Percentiles rank a stretch among this genome's conserved stretches.
Conservation (phyloP, 305 asterid genomes). For the Striga hermonthica region DNA sequence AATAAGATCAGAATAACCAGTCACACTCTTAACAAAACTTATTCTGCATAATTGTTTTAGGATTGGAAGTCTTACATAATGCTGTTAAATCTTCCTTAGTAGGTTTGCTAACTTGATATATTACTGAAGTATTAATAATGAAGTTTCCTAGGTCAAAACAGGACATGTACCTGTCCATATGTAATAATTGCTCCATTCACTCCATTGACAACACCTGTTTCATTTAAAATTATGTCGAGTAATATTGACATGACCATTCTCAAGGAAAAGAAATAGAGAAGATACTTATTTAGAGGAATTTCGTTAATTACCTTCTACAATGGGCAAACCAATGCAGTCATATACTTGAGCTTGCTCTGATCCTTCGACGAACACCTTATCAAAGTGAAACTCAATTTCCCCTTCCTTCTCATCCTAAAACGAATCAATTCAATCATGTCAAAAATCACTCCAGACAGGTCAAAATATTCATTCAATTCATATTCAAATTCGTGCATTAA, state of each 20-base stretch:
- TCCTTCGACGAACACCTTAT: slow-evolving; percentile 75
- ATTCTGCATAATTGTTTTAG: neutral
- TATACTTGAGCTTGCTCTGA: slow-evolving; percentile 68
- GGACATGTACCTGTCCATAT: slow-evolving; percentile 69
- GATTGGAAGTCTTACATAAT: neutral
- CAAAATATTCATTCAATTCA: neutral
- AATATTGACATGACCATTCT: slow-evolving; percentile 1
- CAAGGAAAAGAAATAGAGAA: slow-evolving; percentile 7
- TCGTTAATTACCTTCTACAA: slow-evolving; percentile 65
- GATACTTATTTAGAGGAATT: too few relatives aligned
- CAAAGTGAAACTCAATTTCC: slow-evolving; percentile 63
- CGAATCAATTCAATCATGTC: slow-evolving; percentile 19
- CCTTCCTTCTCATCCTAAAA: slow-evolving; percentile 78
- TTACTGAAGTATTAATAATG: slow-evolving; percentile 5
- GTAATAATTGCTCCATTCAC: slow-evolving; percentile 75
- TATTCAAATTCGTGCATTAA: neutral
- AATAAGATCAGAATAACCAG: neutral
- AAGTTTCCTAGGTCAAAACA: slow-evolving; percentile 22
- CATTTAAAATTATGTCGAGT: slow-evolving; percentile 19
- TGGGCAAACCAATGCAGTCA: slow-evolving; percentile 66
- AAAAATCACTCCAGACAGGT: neutral
- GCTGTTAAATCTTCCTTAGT: neutral
- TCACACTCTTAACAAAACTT: neutral
- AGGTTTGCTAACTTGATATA: neutral
- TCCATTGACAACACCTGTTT: slow-evolving; percentile 62